Evolutionary conservation across 2,329 filamentous ascomycete genomes (phyloP), one percentile per base, ranked within the genome.

Genomic region (Colletotrichum somersetense): DNA sequence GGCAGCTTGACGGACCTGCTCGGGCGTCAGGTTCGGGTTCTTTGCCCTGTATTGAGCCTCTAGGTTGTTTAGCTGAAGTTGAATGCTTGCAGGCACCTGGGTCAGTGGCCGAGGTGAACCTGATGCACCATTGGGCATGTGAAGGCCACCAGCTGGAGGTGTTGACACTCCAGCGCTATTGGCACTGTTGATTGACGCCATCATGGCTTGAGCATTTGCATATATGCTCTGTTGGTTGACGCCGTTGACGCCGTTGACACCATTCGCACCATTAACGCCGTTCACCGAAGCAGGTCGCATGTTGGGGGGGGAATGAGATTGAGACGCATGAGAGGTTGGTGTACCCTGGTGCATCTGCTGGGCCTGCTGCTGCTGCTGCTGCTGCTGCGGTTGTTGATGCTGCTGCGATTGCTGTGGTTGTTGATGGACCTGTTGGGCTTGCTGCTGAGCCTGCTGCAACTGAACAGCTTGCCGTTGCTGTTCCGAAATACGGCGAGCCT

Each of bases 401-500:
- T 92, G 77, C 35, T 70, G 71, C 14, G 74, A 74, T 10, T 74
- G 72, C 35, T 78, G 77, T 50, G 75, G 77, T 30, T 76, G 76
- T 52, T 74, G 74, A 7, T 75, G 75, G n/a, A 74, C 74, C 67
- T 57, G 70, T 58, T 70, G 71, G 14, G 74, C 76, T 10, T 74
- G 72, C 35, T 78, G 77, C 53, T 83, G 80, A 20, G 79, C 79
- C 46, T 85, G 83, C 67, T 87, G 86, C 76, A 85, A 81, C 72
- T 87, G 85, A 4, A 87, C 83, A 16, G 83, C 84, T 50, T 83
- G 85, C 18, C 89, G 85, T 76, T 91, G 90, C 76, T 91, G 89
- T 76, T 92, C 90, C 14, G 92, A 87, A 53, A 93, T 89, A 55
- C 89, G 88, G 66, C 91, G 89, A 20, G 91, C 88, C 76, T 92